These are phyloP conservation scores for Colletotrichum noveboracense DNA, from an alignment of 2,329 filamentous ascomycete genomes.

Conservation along the genomic window DNA sequence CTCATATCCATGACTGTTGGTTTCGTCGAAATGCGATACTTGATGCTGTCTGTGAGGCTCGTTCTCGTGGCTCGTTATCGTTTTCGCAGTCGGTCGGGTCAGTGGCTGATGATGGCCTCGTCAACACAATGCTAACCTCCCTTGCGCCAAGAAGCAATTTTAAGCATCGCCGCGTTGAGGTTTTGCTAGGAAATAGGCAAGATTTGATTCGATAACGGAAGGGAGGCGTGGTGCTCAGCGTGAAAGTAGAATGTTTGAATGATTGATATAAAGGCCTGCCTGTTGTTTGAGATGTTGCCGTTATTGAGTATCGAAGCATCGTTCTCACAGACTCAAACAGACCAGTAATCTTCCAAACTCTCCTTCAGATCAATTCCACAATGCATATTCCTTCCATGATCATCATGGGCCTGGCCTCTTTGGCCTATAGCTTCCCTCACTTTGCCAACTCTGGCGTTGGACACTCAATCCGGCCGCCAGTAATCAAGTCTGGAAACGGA, in stretches of 20 bases:
- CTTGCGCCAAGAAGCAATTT: not conserved
- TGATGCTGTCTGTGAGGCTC: not conserved
- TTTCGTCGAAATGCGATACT: not conserved
- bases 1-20: not conserved
- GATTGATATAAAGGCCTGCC: not conserved
- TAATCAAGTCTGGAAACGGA: not conserved
- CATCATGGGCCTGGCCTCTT: not conserved
- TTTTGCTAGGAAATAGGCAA: not conserved
- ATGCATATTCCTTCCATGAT: not conserved
- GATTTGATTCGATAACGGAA: not conserved
- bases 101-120: not conserved
- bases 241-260: not conserved
- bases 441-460: not conserved
- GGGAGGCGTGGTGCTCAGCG: not conserved
- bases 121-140: not conserved
- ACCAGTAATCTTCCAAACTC: not conserved
- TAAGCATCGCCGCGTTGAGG: not conserved
- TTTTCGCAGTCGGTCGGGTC: not conserved
- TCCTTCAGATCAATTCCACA: not conserved
- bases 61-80: not conserved
- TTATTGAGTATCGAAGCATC: not conserved
- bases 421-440: not conserved
- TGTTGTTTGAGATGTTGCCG: not conserved
- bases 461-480: not conserved
- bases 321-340: not conserved